These are phyloP conservation scores for Heimioporus sp. DNA, from an alignment of 768 basidiomycete genomes.

Conservation along the genomic window DNA sequence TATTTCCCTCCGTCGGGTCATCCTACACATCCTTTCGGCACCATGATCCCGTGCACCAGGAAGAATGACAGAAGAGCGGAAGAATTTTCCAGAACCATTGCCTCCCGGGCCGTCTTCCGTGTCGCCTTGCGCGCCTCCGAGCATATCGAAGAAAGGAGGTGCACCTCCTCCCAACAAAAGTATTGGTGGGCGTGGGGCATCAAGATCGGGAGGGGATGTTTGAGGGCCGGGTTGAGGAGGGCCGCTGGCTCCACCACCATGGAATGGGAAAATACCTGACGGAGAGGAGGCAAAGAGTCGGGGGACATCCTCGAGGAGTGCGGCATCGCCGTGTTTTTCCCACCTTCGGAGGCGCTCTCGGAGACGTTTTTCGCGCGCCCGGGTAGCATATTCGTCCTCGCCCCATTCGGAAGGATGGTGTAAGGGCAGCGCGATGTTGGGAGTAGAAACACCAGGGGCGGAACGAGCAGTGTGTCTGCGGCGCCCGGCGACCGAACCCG, in stretches of 20 bases:
- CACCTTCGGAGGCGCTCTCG: conserved; percentile 69
- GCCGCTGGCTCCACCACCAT: background rate
- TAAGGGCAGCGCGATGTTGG: conserved; percentile 7
- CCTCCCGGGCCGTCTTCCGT: conserved; percentile 16
- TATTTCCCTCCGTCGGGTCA: conserved; percentile 65
- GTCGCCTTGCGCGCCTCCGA: conserved; percentile 15
- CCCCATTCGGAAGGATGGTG: conserved; percentile 47
- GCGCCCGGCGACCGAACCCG: background rate
- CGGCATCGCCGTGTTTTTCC: conserved; percentile 58
- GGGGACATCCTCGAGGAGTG: conserved; percentile 64
- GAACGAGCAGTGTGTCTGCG: conserved; percentile 19
- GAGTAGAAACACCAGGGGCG: conserved; percentile 30
- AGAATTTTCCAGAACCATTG: conserved; percentile 41
- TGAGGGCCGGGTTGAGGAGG: conserved; percentile 21
- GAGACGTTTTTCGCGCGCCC: conserved; percentile 69
- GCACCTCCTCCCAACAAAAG: conserved; percentile 22
- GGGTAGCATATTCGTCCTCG: conserved; percentile 64
- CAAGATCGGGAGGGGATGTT: conserved; percentile 26
- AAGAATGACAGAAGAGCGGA: conserved; percentile 68
- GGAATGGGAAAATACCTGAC: conserved; percentile 7
- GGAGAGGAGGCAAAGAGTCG: conserved; percentile 39
- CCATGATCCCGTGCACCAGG: conserved; percentile 55
- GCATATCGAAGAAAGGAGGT: conserved; percentile 26
- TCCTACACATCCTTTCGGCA: conserved; percentile 55
- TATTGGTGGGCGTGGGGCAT: conserved; percentile 23